These are phyloP conservation scores for Mycena leptocephala DNA, from an alignment of 768 basidiomycete species.

Conservation along the genomic window DNA sequence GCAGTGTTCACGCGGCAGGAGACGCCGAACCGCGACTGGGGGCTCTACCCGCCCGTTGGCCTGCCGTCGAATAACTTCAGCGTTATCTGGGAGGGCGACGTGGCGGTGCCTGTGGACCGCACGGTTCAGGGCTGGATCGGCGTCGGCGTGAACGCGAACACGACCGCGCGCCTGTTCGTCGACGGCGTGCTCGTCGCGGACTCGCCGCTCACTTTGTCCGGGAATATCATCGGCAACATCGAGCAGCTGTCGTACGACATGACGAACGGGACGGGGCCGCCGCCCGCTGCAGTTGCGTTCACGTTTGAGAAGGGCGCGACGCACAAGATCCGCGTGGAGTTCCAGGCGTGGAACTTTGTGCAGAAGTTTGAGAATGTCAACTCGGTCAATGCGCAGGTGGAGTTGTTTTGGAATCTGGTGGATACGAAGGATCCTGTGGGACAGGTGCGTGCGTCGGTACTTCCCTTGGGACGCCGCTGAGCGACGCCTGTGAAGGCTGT, in stretches of 20 bases:
- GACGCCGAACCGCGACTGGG: constrained; percentile 44
- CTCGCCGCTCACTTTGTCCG: constrained; percentile 31
- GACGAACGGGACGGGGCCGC: constrained; percentile 32
- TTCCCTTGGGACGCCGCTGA: background rate
- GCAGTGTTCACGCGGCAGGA: constrained; percentile 38
- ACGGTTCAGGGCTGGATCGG: constrained; percentile 41
- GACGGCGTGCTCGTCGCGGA: constrained; percentile 38
- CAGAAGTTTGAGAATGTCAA: constrained; percentile 43
- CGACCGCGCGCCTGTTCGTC: constrained; percentile 40
- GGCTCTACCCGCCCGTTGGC: constrained; percentile 43
- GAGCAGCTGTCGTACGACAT: constrained; percentile 24
- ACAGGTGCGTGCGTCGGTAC: constrained; percentile 19
- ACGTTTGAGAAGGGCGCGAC: constrained; percentile 37
- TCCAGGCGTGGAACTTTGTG: constrained; percentile 40
- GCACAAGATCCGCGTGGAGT: constrained; percentile 40
- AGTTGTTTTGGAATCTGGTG: constrained; percentile 45
- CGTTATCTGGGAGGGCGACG: constrained; percentile 43
- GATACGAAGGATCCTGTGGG: constrained; percentile 35
- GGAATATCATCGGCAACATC: constrained; percentile 44
- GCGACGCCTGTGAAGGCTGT: constrained; percentile 39
- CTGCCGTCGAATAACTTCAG: constrained; percentile 47
- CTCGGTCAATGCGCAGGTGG: constrained; percentile 40
- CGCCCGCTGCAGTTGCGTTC: constrained; percentile 39
- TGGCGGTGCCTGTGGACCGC: constrained; percentile 40
- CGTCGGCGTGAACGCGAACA: constrained; percentile 42